A percentile compares a stretch with the other conserved stretches of the same genome.
These are phyloP conservation scores for Boletus insuetus DNA, from an alignment of 768 basidiomycete genomes.

Conservation along the genomic window DNA sequence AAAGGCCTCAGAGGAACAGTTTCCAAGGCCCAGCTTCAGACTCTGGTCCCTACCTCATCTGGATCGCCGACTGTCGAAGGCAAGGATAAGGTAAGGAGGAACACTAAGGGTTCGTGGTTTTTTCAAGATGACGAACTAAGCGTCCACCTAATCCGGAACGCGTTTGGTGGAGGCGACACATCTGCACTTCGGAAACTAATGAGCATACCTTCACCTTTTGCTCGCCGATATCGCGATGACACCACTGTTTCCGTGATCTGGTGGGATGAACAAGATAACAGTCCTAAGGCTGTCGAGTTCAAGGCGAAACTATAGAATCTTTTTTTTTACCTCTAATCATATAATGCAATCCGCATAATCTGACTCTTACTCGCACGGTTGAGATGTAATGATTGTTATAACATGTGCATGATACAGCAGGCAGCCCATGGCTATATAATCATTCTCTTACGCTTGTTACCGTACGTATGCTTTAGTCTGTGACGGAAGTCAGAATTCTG, in stretches of 20 bases:
- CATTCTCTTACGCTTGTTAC: conserved; percentile 34
- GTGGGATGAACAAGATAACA: conserved; percentile 66
- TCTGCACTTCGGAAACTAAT: conserved; percentile 53
- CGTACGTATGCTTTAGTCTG: conserved; percentile 26
- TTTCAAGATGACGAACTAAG: conserved; percentile 79
- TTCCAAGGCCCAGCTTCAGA: conserved; percentile 54
- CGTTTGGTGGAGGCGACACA: conserved; percentile 83
- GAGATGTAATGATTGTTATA: conserved; percentile 2
- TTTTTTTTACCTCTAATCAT: not conserved
- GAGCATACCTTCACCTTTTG: conserved; percentile 81
- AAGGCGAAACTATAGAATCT: conserved; percentile 50
- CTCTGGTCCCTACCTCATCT: conserved; percentile 51
- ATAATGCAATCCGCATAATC: not conserved
- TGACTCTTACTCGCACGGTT: not conserved
- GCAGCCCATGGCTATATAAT: conserved; percentile 32
- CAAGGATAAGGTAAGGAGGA: conserved; percentile 45
- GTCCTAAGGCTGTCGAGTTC: conserved; percentile 35
- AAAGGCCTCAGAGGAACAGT: conserved; percentile 65
- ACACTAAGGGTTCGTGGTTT: conserved; percentile 57
- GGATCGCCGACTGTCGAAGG: conserved; percentile 61
- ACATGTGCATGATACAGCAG: conserved; percentile 8
- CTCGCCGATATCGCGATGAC: conserved; percentile 80
- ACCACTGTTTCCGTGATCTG: conserved; percentile 81
- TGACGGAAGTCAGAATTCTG: conserved; percentile 22
- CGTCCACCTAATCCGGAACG: conserved; percentile 85